Evolutionary conservation across 148 eudicot species (phyloP).

Genomic region (Arctostaphylos glauca): DNA sequence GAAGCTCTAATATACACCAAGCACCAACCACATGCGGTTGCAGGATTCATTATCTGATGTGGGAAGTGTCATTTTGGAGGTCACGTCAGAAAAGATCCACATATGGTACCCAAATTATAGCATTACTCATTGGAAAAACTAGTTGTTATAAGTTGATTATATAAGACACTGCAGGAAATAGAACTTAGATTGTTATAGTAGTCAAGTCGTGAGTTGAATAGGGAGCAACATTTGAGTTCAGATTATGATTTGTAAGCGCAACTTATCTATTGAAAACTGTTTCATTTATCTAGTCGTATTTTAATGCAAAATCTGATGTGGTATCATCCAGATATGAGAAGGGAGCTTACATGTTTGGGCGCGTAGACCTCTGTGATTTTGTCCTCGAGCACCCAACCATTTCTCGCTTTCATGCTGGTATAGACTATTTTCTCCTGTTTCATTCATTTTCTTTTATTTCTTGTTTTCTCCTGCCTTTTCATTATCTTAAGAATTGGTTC

Average conservation of each 20-base stretch:
- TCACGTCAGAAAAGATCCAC: neutral
- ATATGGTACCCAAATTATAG: neutral
- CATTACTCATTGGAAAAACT: neutral
- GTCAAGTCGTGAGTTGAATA: neutral
- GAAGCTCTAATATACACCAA: neutral
- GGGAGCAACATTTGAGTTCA: neutral
- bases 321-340: constrained; percentile 59
- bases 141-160: neutral
- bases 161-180: neutral
- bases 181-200: neutral
- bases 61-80: neutral
- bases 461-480: neutral
- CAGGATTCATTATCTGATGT: neutral
- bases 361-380: constrained; percentile 87
- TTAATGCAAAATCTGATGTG: constrained; percentile 2
- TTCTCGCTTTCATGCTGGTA: constrained; percentile 97
- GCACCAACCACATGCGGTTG: neutral
- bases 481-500: neutral
- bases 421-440: neutral
- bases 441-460: neutral
- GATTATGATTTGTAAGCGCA: neutral
- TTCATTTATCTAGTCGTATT: neutral
- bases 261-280: neutral
- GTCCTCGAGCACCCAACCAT: constrained; percentile 92
- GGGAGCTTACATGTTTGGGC: constrained; percentile 98